Base-by-base conservation (phyloP, 352 stramenopile species). In the Phytopythium mirpurense region DNA sequence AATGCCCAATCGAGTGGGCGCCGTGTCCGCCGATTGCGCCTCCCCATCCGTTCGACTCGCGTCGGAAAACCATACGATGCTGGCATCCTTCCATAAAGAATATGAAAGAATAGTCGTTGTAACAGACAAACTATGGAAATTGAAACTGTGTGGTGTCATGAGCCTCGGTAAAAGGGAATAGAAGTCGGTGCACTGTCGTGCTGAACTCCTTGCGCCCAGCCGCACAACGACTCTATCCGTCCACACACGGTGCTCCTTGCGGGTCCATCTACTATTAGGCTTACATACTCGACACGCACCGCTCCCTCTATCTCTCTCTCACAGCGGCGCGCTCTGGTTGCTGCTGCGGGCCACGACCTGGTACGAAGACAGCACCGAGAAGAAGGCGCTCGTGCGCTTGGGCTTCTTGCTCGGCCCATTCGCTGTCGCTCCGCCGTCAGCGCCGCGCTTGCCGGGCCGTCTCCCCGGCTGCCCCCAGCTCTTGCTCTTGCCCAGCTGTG, bases 311-410 rank as follows among this genome's bases (percentile, higher is more conserved):
- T 32, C 5, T 32, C 5, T 9, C 29, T 9, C 9, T 47, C 51
- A 73, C 57, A 68, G 71, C 37, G 53, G 66, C 62, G 56, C 60
- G 62, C 51, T 76, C 60, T 53, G 26, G 29, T 34, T 60, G 49
- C 47, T 49, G 40, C 45, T 77, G 26, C 51, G 75, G 60, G 72
- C 67, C 16, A 86, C 73, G 61, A 74, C 82, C 40, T 92, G 74
- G 50, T 75, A 92, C 27, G 77, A 87, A 10, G 78, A 80, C 18
- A 92, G 60, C 42, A 81, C 75, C 0, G 78, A 87, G 54, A 92
- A 75, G 51, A 92, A 79, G 32, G 65, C 66, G 42, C 80, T 78
- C 45, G 68, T 68, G 45, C 44, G 67, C 51, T 84, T 72, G 56
- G 55, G 55, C 46, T 75, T 74, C 69, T 81, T 77, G 7, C 27